Evolutionary conservation across 768 basidiomycete species (phyloP).

Genomic region (Saitozyma podzolica): DNA sequence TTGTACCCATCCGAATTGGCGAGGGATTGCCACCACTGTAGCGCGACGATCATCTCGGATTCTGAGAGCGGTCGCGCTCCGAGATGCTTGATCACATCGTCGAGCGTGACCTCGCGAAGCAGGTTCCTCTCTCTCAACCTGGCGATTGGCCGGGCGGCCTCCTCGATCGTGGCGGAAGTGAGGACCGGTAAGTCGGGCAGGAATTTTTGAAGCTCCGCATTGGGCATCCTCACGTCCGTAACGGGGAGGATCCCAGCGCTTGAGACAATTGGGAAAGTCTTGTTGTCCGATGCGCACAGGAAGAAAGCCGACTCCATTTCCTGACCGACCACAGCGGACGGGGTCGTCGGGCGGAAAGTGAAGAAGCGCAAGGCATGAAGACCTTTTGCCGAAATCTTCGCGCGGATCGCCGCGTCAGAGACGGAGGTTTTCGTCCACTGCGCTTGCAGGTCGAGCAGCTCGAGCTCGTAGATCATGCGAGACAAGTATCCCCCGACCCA

Average conservation of each 20-base stretch:
- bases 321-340: conserved; percentile 72
- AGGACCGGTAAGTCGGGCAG: conserved; percentile 75
- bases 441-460: conserved; percentile 59
- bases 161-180: conserved; percentile 62
- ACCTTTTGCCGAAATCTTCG: conserved; percentile 63
- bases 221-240: conserved; percentile 70
- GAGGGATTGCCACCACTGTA: conserved; percentile 77
- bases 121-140: conserved; percentile 64
- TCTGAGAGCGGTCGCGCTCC: conserved; percentile 67
- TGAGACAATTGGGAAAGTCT: conserved; percentile 70
- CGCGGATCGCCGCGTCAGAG: conserved; percentile 35
- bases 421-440: conserved; percentile 41
- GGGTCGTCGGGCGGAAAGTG: conserved; percentile 83
- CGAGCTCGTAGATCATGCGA: conserved; percentile 79
- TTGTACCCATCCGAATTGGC: conserved; percentile 54
- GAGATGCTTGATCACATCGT: conserved; percentile 79
- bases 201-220: conserved; percentile 69
- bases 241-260: conserved; percentile 69
- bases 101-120: conserved; percentile 72
- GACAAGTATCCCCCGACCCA: conserved; percentile 79
- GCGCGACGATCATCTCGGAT: conserved; percentile 73
- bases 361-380: conserved; percentile 86
- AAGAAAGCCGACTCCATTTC: conserved; percentile 79
- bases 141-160: conserved; percentile 64
- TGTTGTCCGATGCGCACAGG: conserved; percentile 58